Conservation (phyloP, 306 rosid genomes). For the Hylodesmum podocarpum region DNA sequence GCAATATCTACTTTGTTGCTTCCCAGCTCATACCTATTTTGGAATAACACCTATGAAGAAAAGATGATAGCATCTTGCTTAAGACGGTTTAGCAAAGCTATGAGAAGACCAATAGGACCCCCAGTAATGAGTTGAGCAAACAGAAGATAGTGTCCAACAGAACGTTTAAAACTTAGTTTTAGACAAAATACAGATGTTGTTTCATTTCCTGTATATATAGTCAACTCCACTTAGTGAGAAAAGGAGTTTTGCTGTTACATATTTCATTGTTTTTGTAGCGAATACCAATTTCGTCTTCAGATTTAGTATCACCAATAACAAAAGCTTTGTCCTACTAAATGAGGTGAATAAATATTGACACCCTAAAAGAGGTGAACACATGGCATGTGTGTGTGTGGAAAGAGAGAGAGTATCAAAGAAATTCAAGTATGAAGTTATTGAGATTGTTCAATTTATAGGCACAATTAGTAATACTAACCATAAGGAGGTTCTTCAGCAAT, state of each 20-base stretch:
- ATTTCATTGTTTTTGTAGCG: background rate
- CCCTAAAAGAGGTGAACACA: background rate
- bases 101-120: background rate
- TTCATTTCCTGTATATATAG: background rate
- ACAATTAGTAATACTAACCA: conserved; percentile 57
- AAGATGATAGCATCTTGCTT: background rate
- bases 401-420: background rate
- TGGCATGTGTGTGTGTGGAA: background rate
- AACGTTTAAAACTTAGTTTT: background rate
- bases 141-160: background rate
- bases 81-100: background rate
- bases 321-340: background rate
- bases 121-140: background rate
- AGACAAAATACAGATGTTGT: background rate
- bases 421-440: background rate
- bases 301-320: background rate
- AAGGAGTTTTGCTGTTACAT: background rate
- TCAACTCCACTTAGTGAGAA: background rate
- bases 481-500: conserved; percentile 98
- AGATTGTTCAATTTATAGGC: background rate
- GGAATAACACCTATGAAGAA: too few species aligned
- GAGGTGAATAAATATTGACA: background rate
- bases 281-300: background rate
- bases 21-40: conserved; percentile 9
- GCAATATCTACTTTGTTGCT: conserved; percentile 10